Evolutionary conservation across 2,329 filamentous ascomycete species (phyloP), one percentile per base, ranked within the genome.

Genomic region (Colletotrichum limetticola): DNA sequence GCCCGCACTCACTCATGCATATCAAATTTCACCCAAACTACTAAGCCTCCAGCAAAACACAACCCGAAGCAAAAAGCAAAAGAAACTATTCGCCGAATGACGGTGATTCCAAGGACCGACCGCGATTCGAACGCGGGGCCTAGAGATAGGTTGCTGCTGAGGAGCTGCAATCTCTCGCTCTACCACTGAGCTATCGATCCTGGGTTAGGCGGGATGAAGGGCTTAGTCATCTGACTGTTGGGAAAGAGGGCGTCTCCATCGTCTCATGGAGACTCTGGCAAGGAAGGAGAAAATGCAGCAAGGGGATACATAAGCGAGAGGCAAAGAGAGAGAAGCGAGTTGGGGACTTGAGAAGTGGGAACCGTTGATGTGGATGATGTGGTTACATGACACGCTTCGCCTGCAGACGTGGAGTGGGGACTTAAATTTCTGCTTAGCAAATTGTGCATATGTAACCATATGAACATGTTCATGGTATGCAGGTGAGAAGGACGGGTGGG

Each of bases 171-270:
- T 72, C 70, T 72, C 70, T 72, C 70, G 70, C 70, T 72, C 70
- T 72, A 72, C 70, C 70, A 72, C 66, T 72, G 70, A 72, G 70
- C 70, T 72, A 72, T 72, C 70, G 70, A 72, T 72, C 70, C 70
- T 63, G 32, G 46, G 1, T 42, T n/a, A 12, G 26, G 49, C 12
- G 24, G 11, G 12, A 26, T 16, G 7, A 7, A 11, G 1, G 3
- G 46, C 35, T 72, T 61, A 72, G 70, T 72, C 70, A 72, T 70
- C 60, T 8, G 12, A 9, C 56, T 69, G 49, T 16, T 14, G 1
- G 6, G 1, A 12, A 1, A 0, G 0, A 3, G 2, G 3, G 4
- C 24, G 68, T 58, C 19, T 49, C 42, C 52, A 12, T 30, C 22
- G 58, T 46, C 30, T 68, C 6, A 72, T 63, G 52, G 37, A 72